These are phyloP conservation scores for Cladosporium sp. DNA, from an alignment of 2,329 filamentous ascomycete species.

Conservation along the genomic window DNA sequence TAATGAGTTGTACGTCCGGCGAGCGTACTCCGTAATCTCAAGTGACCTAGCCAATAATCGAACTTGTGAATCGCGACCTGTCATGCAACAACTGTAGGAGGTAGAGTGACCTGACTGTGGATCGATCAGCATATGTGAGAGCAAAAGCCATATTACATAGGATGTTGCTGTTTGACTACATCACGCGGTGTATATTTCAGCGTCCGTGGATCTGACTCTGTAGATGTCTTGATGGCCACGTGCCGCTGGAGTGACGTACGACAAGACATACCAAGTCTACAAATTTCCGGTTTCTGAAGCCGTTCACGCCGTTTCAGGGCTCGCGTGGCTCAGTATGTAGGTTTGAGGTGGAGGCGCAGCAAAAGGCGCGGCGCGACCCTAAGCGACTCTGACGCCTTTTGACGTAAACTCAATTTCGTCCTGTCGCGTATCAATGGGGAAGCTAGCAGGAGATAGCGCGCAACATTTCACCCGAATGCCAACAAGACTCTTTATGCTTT, in stretches of 20 bases:
- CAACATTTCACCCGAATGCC: neutral
- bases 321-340: neutral
- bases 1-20: too few relatives aligned
- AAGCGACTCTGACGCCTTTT: neutral
- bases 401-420: neutral
- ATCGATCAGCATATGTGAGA: too few relatives aligned
- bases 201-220: too few relatives aligned
- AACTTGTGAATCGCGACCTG: neutral
- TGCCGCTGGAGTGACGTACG: neutral
- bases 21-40: too few relatives aligned
- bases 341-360: neutral
- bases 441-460: neutral
- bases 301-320: neutral
- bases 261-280: slow-evolving; percentile 1
- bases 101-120: too few relatives aligned
- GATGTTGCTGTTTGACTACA: too few relatives aligned
- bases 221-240: neutral
- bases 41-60: neutral
- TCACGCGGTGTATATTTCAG: too few relatives aligned
- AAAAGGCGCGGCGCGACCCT: slow-evolving; percentile 2
- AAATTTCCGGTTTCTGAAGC: neutral
- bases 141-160: too few relatives aligned
- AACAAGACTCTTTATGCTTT: neutral
- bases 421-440: neutral
- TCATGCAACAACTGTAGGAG: too few relatives aligned